Evolutionary conservation across 2,329 filamentous ascomycete species (phyloP).

Genomic region (Pseudogymnoascus pannorum): DNA sequence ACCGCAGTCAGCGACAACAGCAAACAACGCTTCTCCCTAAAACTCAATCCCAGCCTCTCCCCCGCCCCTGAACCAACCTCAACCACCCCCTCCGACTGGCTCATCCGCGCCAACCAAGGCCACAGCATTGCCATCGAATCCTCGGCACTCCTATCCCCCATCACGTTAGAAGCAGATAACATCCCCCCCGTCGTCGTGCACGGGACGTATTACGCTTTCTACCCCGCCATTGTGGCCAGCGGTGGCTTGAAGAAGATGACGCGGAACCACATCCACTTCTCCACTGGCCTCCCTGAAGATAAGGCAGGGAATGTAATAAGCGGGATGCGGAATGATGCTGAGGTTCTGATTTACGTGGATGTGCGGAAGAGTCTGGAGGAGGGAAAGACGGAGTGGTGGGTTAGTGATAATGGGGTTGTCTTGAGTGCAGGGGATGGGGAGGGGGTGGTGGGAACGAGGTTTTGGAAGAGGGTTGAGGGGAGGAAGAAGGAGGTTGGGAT

Average conservation of each 20-base stretch:
- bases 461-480: constrained; percentile 65
- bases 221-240: constrained; percentile 63
- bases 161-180: constrained; percentile 51
- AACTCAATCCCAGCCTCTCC: constrained; percentile 39
- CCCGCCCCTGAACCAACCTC: constrained; percentile 21
- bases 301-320: constrained; percentile 50
- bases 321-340: constrained; percentile 72
- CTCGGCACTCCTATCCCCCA: constrained; percentile 60
- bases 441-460: constrained; percentile 57
- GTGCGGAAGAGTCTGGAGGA: constrained; percentile 57
- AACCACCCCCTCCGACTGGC: constrained; percentile 45
- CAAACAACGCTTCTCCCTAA: constrained; percentile 85
- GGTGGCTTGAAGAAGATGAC: constrained; percentile 78
- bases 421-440: constrained; percentile 54
- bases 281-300: constrained; percentile 56
- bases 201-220: constrained; percentile 80
- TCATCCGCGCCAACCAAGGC: constrained; percentile 94
- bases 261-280: constrained; percentile 86
- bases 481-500: constrained; percentile 52
- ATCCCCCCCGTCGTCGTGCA: constrained; percentile 68
- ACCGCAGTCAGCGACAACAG: constrained; percentile 66
- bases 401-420: constrained; percentile 71
- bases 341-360: constrained; percentile 73
- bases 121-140: constrained; percentile 71
- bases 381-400: constrained; percentile 61